phyloP scores from a whole-genome alignment of 805 yeast species.

The Ogataea polymorpha region DNA sequence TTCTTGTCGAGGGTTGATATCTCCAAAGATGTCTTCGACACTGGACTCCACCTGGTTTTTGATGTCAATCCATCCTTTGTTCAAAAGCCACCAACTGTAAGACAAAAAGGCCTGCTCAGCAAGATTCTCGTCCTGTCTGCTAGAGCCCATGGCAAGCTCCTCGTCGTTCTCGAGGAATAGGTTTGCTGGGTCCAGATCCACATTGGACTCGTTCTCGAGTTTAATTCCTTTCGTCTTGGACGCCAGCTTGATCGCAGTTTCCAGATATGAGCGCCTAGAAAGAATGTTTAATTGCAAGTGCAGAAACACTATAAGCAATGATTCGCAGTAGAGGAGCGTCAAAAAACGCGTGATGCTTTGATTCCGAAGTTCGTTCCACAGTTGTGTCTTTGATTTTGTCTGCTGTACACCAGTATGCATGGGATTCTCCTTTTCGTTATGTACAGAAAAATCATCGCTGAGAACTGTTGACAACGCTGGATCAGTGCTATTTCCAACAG shows the following conservation, averaged over 20 bases:
- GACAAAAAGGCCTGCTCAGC: constrained; percentile 82
- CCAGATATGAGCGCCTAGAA: constrained; percentile 82
- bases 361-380: constrained; percentile 82
- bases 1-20: constrained; percentile 70
- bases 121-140: constrained; percentile 39
- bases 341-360: constrained; percentile 71
- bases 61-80: constrained; percentile 74
- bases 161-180: constrained; percentile 25
- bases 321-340: constrained; percentile 63
- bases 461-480: constrained; percentile 29
- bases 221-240: constrained; percentile 39
- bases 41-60: constrained; percentile 49
- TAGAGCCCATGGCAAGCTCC: constrained; percentile 14
- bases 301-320: constrained; percentile 72
- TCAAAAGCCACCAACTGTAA: constrained; percentile 90
- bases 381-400: constrained; percentile 52
- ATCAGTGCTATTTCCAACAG: constrained; percentile 11
- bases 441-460: constrained; percentile 41
- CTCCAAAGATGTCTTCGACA: constrained; percentile 59
- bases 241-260: constrained; percentile 71
- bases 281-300: constrained; percentile 83
- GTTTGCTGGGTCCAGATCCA: constrained; percentile 21
- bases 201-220: constrained; percentile 23
- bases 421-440: constrained; percentile 13
- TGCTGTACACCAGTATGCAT: constrained; percentile 24